Evolutionary conservation across 257 asterid species (phyloP).

Genomic region (Cruciata laevipes): DNA sequence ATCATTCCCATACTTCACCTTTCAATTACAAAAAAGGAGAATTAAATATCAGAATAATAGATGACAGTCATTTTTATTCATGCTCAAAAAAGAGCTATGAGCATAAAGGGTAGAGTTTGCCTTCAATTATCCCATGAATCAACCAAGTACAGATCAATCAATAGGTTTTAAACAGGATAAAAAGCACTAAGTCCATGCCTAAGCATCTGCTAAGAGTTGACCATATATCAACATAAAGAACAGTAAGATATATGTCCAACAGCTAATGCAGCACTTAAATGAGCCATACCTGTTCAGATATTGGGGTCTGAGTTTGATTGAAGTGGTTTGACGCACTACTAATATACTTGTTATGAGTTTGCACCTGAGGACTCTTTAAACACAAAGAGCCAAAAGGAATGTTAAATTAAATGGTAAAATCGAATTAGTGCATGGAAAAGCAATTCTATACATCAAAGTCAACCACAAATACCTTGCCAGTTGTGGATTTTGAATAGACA

Average conservation of each 20-base stretch:
- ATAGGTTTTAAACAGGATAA: not conserved
- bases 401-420: conserved; percentile 11
- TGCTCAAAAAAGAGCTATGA: not conserved
- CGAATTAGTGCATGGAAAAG: not conserved
- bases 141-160: not conserved
- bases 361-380: conserved; percentile 38
- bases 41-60: too few relatives aligned
- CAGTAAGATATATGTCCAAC: not conserved
- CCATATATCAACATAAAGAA: not conserved
- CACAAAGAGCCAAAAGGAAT: conserved; percentile 14
- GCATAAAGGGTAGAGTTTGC: not conserved
- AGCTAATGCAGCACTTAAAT: not conserved
- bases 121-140: not conserved
- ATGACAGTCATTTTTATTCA: not conserved
- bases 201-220: conserved; percentile 10
- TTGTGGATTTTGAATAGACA: conserved; percentile 47
- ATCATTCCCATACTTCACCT: conserved; percentile 52
- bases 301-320: conserved; percentile 45
- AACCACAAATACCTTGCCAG: conserved; percentile 44
- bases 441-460: conserved; percentile 1
- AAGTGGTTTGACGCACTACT: conserved; percentile 38
- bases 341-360: conserved; percentile 37
- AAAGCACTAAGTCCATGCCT: not conserved
- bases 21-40: conserved; percentile 7
- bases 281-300: conserved; percentile 46